Evolutionary conservation across 208 protist species (phyloP), one percentile per base, ranked within the genome.

Genomic region (Acanthamoeba castellanii): DNA sequence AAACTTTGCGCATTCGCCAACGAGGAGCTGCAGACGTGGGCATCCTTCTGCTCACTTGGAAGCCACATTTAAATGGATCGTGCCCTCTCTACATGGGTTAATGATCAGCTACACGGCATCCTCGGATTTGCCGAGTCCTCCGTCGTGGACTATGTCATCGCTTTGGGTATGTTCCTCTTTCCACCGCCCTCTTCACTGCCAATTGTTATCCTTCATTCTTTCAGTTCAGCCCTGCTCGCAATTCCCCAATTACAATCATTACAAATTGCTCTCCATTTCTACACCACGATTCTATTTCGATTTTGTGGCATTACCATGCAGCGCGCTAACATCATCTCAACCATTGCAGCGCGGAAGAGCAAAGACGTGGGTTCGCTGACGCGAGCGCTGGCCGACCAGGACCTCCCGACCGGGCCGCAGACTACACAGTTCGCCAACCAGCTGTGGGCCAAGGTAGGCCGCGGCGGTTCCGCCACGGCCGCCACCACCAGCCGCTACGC

Each of bases 91-190:
- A 70, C 84, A n/a, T 96, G 95, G 95, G 94, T 95, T 50, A 94
- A 93, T 61, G 95, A 96, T 89, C 47, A 95, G 47, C 57, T 96
- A 34, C 92, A 68, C 27, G 66, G 94, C 88, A 95, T 96, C 32
- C 82, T 95, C 3, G 95, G 94, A 74, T 95, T 70, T 93, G 76
- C 91, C 74, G 96, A 96, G 30, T n/a, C 57, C 11, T 95, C 50
- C 20, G 66, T 96, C 3, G 94, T 95, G 0, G 96, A 96, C 45
- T 96, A 94, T 64, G 55, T 96, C 20, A 92, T 96, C 18, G 82
- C 91, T 27, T 34, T 96, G 30, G 90, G 90, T 94, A 57, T 27
- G 64, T 76, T 22, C n/a, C 27, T 88, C 32, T 88, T 13, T 7
- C 34, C 55, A 37, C 32, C 13, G 6, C 6, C 42, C n/a, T 6